Evolutionary conservation across 441 rosid genomes (phyloP).

Genomic region (Euphorbia celastroides): DNA sequence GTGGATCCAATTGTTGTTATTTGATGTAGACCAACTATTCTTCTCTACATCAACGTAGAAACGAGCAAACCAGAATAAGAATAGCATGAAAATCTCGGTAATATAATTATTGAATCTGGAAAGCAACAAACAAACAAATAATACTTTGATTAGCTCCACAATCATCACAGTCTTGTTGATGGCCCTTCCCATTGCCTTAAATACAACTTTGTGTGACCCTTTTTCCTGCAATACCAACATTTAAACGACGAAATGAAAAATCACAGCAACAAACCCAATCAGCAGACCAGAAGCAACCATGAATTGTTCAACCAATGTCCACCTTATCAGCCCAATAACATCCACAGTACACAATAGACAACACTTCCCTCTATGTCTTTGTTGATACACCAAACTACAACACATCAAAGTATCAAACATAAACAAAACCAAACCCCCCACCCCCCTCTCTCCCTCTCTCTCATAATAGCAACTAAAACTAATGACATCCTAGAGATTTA

Average conservation of each 20-base stretch:
- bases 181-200: constrained; percentile 99
- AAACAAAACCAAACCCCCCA: too few species aligned
- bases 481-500: not conserved
- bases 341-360: not conserved
- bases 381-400: too few species aligned
- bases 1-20: constrained; percentile 73
- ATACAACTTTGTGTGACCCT: constrained; percentile 61
- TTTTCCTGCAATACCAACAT: constrained; percentile 54
- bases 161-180: constrained; percentile 88
- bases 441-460: too few species aligned
- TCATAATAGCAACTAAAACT: not conserved
- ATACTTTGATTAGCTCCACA: constrained; percentile 73
- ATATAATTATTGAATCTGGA: not conserved
- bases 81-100: too few species aligned
- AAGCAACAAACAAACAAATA: not conserved
- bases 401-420: too few species aligned
- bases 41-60: constrained; percentile 47
- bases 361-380: not conserved
- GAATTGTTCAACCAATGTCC: not conserved
- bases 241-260: not conserved
- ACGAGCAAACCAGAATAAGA: not conserved
- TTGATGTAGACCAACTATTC: constrained; percentile 89
- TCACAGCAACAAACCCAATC: not conserved
- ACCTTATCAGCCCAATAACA: not conserved
- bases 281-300: not conserved